phyloP scores from a whole-genome alignment of 2,329 filamentous ascomycete genomes.

The Venturia aucupariae region DNA sequence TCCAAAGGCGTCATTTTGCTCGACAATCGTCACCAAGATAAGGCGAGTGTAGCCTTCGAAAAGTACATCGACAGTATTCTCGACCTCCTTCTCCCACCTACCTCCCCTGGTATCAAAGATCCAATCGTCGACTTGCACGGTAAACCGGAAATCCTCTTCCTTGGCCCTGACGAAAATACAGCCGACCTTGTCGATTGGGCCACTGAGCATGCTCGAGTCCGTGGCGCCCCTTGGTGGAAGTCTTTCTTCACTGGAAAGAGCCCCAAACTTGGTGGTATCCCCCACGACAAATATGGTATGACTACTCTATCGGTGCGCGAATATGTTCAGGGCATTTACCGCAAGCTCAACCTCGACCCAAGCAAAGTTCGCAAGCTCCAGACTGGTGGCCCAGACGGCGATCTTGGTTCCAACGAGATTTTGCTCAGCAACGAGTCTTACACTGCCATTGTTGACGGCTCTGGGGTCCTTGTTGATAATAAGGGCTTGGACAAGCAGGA shows the following conservation, averaged over 20 bases:
- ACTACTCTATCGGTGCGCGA: slow-evolving; percentile 93
- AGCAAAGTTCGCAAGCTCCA: slow-evolving; percentile 85
- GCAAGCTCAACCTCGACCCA: slow-evolving; percentile 85
- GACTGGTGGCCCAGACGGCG: slow-evolving; percentile 92
- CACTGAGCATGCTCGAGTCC: slow-evolving; percentile 80
- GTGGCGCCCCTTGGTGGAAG: slow-evolving; percentile 98
- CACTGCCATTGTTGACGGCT: slow-evolving; percentile 88
- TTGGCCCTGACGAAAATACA: slow-evolving; percentile 98
- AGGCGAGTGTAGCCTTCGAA: slow-evolving; percentile 85
- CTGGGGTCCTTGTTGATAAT: slow-evolving; percentile 88
- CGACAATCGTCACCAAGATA: slow-evolving; percentile 89
- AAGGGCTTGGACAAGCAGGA: slow-evolving; percentile 80
- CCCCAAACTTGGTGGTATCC: slow-evolving; percentile 89
- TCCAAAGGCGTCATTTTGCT: slow-evolving; percentile 96
- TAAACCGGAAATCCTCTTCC: slow-evolving; percentile 93
- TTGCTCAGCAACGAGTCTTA: slow-evolving; percentile 94
- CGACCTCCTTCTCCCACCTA: slow-evolving; percentile 81
- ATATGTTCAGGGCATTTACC: slow-evolving; percentile 93
- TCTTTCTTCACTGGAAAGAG: slow-evolving; percentile 99
- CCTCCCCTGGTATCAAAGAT: slow-evolving; percentile 96
- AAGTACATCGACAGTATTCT: slow-evolving; percentile 99
- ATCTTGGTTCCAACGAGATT: slow-evolving; percentile 96
- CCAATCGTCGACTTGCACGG: slow-evolving; percentile 93
- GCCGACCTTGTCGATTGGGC: slow-evolving; percentile 97
- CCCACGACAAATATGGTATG: slow-evolving; percentile 95